These are phyloP conservation scores for Eucalyptus cloeziana DNA, from an alignment of 345 rosid species.

Conservation along the genomic window DNA sequence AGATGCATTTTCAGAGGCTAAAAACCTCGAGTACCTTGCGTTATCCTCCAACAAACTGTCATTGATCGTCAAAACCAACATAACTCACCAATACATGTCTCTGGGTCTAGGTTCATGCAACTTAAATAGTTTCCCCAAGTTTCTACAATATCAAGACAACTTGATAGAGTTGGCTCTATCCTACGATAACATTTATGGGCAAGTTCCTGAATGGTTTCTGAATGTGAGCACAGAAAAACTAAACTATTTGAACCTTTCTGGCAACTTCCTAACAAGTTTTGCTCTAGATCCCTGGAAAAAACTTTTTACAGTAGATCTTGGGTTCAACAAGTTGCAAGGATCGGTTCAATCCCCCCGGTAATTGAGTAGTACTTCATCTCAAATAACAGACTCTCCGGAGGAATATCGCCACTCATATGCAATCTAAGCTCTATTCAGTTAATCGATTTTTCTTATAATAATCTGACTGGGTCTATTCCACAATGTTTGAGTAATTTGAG, in stretches of 20 bases:
- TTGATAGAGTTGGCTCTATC: neutral
- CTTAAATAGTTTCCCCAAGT: neutral
- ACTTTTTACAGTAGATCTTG: neutral
- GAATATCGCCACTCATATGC: neutral
- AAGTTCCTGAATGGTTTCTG: neutral
- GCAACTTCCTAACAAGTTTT: constrained; percentile 3
- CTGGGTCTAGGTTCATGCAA: constrained; percentile 5
- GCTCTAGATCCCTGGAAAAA: neutral
- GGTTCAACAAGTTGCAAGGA: neutral
- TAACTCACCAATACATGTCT: neutral
- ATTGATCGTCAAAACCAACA: neutral
- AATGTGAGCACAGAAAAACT: neutral
- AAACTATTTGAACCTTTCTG: neutral
- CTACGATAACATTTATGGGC: neutral
- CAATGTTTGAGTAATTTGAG: constrained; percentile 5
- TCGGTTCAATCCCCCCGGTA: neutral
- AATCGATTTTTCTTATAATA: constrained; percentile 5
- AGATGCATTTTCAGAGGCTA: neutral
- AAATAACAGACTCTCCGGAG: neutral
- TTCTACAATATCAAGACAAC: neutral
- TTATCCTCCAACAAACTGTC: neutral
- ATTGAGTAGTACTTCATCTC: neutral
- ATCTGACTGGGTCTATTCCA: constrained; percentile 6
- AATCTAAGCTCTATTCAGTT: neutral
- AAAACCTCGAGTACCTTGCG: accelerated